Base-by-base conservation (phyloP, 2,329 filamentous ascomycete genomes). In the Cladorrhinum sp. region DNA sequence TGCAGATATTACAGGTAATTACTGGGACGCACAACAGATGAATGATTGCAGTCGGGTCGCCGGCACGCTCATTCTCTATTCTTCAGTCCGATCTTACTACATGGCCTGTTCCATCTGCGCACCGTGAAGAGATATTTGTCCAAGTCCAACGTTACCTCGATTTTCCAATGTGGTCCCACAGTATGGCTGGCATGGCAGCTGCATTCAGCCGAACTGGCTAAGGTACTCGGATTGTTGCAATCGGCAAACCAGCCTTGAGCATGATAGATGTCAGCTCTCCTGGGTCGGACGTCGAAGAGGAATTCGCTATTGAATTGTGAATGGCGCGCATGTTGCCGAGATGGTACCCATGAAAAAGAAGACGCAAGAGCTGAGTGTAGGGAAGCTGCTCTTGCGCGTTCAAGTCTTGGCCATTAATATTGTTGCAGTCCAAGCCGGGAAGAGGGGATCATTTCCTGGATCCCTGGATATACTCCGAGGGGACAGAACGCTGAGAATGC, bases 161-260 rank as follows among this genome's bases (percentile, higher is more conserved):
- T 49, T 26, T 18, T 46, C 42, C 23, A 36, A n/a, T 18, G 50
- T 50, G 48, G 51, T 59, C 33, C 50, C 46, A 53, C 10, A 39
- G 18, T 24, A 28, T 18, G 16, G 53, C 18, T 33, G 59, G 55
- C 16, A 12, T 21, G 12, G 52, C 10, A 42, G 14, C 36, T 9
- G 18, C 33, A 68, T 67, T 68, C 64, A 68, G 66, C 67, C 67
- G 67, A 58, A 42, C 28, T 65, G 67, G 67, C 63, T 67, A 67
- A 68, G 42, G 53, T 56, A 3, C 8, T 59, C 16, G 36, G 36
- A 30, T 55, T 26, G 50, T 55, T 53, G 20, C 7, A 58, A 18
- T 30, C 60, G 51, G 50, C 54, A 58, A 58, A 57, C 62, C 57
- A 48, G 55, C 55, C 14, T 18, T 53, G 46, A 21, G 28, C 5